Conservation (phyloP, 2,329 filamentous ascomycete species). For the Exophiala oligosperma region DNA sequence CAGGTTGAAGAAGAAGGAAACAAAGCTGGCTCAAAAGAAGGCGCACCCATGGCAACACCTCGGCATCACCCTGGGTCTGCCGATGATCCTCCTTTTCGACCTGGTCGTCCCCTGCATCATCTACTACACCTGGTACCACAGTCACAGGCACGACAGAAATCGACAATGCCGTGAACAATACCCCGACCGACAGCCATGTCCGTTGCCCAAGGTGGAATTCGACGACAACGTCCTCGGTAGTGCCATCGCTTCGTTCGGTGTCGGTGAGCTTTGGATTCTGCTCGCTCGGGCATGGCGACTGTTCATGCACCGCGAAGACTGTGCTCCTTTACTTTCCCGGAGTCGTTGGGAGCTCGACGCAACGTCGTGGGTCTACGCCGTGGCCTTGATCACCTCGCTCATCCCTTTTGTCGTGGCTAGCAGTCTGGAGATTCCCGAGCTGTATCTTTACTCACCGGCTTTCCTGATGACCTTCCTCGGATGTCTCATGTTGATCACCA, state of each 20-base stretch:
- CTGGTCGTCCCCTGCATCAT: conserved; percentile 21
- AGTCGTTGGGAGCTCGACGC: conserved; percentile 17
- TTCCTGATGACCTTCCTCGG: conserved; percentile 21
- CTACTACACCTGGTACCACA: conserved; percentile 21
- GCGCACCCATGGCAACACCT: conserved; percentile 18
- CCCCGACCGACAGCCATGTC: conserved; percentile 2
- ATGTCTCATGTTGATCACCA: conserved; percentile 19
- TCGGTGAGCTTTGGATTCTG: conserved; percentile 19
- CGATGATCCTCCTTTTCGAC: conserved; percentile 18
- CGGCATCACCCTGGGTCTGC: conserved; percentile 16
- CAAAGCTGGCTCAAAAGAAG: conserved; percentile 16
- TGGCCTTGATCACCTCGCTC: conserved; percentile 16
- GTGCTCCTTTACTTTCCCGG: conserved; percentile 12
- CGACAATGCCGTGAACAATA: conserved; percentile 11
- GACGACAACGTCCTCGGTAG: conserved; percentile 26
- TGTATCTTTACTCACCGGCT: conserved; percentile 18
- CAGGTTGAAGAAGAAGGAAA: conserved; percentile 17
- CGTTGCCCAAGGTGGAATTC: conserved; percentile 11
- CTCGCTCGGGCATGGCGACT: conserved; percentile 15
- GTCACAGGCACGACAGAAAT: conserved; percentile 10
- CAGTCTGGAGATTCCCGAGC: conserved; percentile 6
- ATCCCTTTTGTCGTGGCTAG: conserved; percentile 20
- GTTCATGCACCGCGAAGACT: conserved; percentile 9
- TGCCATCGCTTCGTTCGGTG: conserved; percentile 17
- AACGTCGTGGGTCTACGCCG: conserved; percentile 20